These are phyloP conservation scores for Penicillium subrubescens DNA, from an alignment of 495 filamentous ascomycete species.

Conservation along the genomic window DNA sequence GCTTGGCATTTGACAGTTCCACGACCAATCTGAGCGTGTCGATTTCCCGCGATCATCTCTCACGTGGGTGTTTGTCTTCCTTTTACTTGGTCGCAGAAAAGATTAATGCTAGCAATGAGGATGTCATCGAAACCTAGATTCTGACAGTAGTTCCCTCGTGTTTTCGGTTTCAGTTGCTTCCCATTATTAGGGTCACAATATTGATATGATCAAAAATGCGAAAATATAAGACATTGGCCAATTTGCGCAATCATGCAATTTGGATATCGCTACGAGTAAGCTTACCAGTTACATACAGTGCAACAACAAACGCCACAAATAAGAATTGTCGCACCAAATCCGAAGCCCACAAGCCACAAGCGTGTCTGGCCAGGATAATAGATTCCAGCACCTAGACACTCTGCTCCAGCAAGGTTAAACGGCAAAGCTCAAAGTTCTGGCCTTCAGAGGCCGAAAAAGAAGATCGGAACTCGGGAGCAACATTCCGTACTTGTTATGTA, in stretches of 20 bases:
- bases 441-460: not conserved
- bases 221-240: not conserved
- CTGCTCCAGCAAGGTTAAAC: not conserved
- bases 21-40: slow-evolving; percentile 13
- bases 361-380: not conserved
- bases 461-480: slow-evolving; percentile 10
- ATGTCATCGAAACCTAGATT: not conserved
- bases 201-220: not conserved
- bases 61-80: not conserved
- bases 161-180: not conserved
- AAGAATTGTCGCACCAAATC: not conserved
- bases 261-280: not conserved
- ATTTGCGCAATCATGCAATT: not conserved
- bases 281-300: not conserved
- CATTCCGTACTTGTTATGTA: slow-evolving; percentile 15
- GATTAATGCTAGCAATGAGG: too few relatives aligned
- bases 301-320: not conserved
- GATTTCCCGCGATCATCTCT: not conserved
- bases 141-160: not conserved
- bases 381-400: not conserved
- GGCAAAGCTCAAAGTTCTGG: slow-evolving; percentile 9
- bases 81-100: not conserved
- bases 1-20: not conserved
- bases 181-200: not conserved
- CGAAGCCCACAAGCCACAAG: not conserved